Conservation (phyloP, 129 eudicot species). For the Artemisia tridentata region DNA sequence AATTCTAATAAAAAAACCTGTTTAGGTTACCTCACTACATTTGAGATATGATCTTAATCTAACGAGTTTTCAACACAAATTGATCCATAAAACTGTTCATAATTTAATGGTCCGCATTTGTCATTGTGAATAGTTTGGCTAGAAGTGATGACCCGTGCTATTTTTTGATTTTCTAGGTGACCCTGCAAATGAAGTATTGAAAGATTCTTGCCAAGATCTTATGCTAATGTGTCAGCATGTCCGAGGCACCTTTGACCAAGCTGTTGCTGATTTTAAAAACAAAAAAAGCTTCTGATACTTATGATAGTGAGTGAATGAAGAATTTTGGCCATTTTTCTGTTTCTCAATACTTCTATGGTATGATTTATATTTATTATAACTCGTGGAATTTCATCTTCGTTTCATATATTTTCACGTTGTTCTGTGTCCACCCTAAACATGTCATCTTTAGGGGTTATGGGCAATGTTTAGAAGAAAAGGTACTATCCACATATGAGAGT, state of each 20-base stretch:
- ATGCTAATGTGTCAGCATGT: constrained; percentile 76
- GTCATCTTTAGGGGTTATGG: too few species aligned
- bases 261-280: constrained; percentile 42
- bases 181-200: constrained; percentile 74
- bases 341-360: not conserved
- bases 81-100: not conserved
- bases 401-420: too few species aligned
- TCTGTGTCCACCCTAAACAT: too few species aligned
- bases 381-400: not conserved
- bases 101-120: not conserved
- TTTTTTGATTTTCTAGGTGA: constrained; percentile 53
- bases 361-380: constrained; percentile 11
- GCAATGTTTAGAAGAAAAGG: too few species aligned
- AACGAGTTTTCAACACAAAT: too few species aligned
- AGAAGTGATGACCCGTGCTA: not conserved
- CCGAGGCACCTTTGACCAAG: constrained; percentile 60
- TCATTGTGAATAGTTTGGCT: too few species aligned
- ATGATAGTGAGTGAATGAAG: constrained; percentile 21
- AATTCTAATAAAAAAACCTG: too few species aligned
- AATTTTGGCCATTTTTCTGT: not conserved
- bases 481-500: too few species aligned
- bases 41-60: too few species aligned
- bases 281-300: constrained; percentile 17
- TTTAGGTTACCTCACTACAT: too few species aligned
- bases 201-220: constrained; percentile 81